These are phyloP conservation scores for Juncus inflexus DNA, from an alignment of 176 grass and related monocot genomes.

Conservation along the genomic window DNA sequence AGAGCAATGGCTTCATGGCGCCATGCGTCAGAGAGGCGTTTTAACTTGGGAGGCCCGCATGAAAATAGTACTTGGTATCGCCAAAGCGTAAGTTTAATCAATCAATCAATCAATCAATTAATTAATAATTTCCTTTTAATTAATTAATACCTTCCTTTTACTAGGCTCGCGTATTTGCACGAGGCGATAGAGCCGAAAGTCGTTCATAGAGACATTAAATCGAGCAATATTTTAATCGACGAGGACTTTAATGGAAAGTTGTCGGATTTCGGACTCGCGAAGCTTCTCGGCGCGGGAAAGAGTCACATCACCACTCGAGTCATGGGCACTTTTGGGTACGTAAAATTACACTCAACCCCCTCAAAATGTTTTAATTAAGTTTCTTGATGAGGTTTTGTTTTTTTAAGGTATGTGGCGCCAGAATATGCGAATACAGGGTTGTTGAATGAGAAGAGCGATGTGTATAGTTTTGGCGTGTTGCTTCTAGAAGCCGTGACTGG, in stretches of 20 bases:
- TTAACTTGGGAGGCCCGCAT: conserved; percentile 82
- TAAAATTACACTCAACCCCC: no score
- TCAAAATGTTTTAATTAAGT: not conserved
- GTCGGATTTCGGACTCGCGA: conserved; percentile 84
- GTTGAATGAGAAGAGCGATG: conserved; percentile 76
- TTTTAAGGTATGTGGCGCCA: conserved; percentile 63
- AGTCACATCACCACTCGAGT: conserved; percentile 80
- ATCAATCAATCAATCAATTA: not conserved
- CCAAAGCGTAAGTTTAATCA: conserved; percentile 60
- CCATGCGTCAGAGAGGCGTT: conserved; percentile 55
- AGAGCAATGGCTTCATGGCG: conserved; percentile 88
- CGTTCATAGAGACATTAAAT: conserved; percentile 91
- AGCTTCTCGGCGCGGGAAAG: conserved; percentile 75
- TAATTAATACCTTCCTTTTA: not conserved
- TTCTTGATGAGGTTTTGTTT: not conserved
- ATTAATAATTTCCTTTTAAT: no score
- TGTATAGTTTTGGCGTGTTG: conserved; percentile 71
- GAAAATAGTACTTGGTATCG: conserved; percentile 70
- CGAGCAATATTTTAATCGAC: conserved; percentile 82
- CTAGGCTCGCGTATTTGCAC: conserved; percentile 81
- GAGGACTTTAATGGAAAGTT: conserved; percentile 87
- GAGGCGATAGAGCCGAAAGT: conserved; percentile 93
- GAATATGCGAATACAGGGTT: conserved; percentile 76
- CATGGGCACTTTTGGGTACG: conserved; percentile 85
- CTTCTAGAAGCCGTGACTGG: conserved; percentile 68